Evolutionary conservation across 495 filamentous ascomycete species (phyloP), one percentile per base, ranked within the genome.

Genomic region (Cercophora samala): DNA sequence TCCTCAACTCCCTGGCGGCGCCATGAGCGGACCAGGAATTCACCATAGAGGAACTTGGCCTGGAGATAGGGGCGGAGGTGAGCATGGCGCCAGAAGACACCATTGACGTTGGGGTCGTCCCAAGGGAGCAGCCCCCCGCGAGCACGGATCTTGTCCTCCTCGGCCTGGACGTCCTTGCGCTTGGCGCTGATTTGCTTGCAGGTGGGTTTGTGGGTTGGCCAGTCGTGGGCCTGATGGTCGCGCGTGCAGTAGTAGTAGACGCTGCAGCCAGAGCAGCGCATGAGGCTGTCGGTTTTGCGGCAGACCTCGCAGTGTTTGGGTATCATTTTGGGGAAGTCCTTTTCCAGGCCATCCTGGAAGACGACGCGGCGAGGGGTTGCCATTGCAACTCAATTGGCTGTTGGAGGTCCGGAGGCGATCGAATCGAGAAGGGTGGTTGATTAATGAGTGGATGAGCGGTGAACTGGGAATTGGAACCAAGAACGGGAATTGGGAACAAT

Each of bases 21-120:
- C 78, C 19, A 79, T 65, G 65, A 83, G 60, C 61, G 69, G 25
- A 73, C 21, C 46, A 85, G 63, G 19, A 60, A 59, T 60, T 73
- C 66, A 53, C 22, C 67, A 19, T 69, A 46, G 6, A 60, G n/a
- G 52, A 56, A 77, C 19, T 77, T 75, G 3, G 78, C 76, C 37
- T 68, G 64, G 80, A 84, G 80, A 64, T 84, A 86, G 29, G 66
- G 64, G 29, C 83, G 78, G 6, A 80, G 82, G 29, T 69, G 69
- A 3, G 59, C 4, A 23, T 78, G 66, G 9, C 68, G 66, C 77
- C 79, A 84, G 68, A 85, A 84, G 23, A 67, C 53, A 24, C 79
- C 81, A 9, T 75, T 73, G 19, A 26, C 52, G 17, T 32, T 42
- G 18, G 54, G 42, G 17, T 67, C 13, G 3, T 42, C n/a, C 13